Evolutionary conservation across 495 filamentous ascomycete species (phyloP).

Genomic region (Penicillium paradoxum): DNA sequence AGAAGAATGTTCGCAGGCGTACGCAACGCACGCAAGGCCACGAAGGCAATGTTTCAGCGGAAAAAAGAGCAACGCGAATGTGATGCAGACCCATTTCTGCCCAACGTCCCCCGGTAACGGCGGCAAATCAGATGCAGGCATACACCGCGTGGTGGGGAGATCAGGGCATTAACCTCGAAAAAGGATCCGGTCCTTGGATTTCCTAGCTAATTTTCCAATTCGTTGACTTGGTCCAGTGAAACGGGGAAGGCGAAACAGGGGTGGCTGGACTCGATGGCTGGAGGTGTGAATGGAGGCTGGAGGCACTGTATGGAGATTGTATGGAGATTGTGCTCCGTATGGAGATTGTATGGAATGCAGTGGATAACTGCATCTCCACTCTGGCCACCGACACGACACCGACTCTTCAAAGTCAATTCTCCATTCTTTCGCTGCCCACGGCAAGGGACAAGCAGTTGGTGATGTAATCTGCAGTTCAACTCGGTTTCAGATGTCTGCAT

Average conservation of each 20-base stretch:
- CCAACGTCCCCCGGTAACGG: slow-evolving; percentile 34
- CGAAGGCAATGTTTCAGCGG: slow-evolving; percentile 11
- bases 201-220: too few species aligned
- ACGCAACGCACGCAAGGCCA: slow-evolving; percentile 7
- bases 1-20: slow-evolving; percentile 1
- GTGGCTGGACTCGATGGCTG: slow-evolving; percentile 15
- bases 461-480: neutral
- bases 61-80: slow-evolving; percentile 1
- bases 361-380: slow-evolving; percentile 13
- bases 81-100: slow-evolving; percentile 33
- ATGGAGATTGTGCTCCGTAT: too few species aligned
- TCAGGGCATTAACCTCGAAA: neutral
- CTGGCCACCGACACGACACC: slow-evolving; percentile 19
- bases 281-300: neutral
- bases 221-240: neutral
- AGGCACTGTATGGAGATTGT: too few species aligned
- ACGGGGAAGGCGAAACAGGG: slow-evolving; percentile 7
- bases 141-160: slow-evolving; percentile 15
- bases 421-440: neutral
- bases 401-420: slow-evolving; percentile 18
- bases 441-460: slow-evolving; percentile 19
- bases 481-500: neutral
- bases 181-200: neutral
- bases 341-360: too few species aligned
- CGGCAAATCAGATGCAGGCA: slow-evolving; percentile 32